These are phyloP conservation scores for Eruca vesicaria DNA, from an alignment of 441 rosid genomes.

Conservation along the genomic window DNA sequence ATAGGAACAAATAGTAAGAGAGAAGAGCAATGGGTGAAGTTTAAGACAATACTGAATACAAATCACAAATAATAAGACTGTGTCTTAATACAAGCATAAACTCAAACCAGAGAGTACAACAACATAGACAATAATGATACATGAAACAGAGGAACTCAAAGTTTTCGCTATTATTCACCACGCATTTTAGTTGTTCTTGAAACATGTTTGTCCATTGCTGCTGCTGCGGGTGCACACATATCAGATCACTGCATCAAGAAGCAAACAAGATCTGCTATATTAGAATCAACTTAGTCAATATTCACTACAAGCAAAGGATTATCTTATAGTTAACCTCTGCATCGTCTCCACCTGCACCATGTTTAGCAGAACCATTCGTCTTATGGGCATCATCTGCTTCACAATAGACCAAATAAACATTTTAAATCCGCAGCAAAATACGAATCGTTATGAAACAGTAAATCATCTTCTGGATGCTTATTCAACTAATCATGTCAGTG, in stretches of 20 bases:
- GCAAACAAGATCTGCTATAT: constrained; percentile 16
- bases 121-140: constrained; percentile 27
- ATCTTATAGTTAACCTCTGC: constrained; percentile 33
- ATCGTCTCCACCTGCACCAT: constrained; percentile 22
- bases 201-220: constrained; percentile 14
- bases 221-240: constrained; percentile 20
- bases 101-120: constrained; percentile 21
- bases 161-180: constrained; percentile 28
- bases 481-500: neutral
- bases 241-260: constrained; percentile 32
- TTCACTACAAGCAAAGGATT: neutral
- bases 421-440: neutral
- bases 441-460: neutral
- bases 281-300: neutral
- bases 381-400: constrained; percentile 30
- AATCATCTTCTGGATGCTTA: neutral
- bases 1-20: neutral
- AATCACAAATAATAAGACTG: constrained; percentile 6
- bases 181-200: constrained; percentile 3
- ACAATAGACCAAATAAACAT: constrained; percentile 2
- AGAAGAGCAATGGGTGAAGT: neutral
- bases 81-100: neutral
- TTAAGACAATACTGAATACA: constrained; percentile 3
- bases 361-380: constrained; percentile 31
- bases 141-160: constrained; percentile 15